Conservation (phyloP, 2,329 filamentous ascomycete genomes). For the Colletotrichum musae region DNA sequence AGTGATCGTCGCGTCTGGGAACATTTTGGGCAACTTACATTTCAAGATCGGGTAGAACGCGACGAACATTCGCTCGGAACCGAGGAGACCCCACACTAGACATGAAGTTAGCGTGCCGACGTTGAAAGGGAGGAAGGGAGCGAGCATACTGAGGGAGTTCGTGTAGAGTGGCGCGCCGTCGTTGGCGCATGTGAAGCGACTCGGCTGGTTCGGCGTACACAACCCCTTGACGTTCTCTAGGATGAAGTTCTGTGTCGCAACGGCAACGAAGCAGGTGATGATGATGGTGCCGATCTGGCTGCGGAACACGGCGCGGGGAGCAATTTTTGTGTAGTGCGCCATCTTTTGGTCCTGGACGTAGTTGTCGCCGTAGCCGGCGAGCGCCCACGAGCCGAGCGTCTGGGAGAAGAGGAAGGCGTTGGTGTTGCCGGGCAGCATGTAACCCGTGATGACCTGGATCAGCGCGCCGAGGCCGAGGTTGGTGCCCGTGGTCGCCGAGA, state of each 20-base stretch:
- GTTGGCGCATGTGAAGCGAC: conserved; percentile 50
- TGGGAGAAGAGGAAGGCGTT: conserved; percentile 47
- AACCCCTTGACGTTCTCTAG: conserved; percentile 54
- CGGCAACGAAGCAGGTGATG: conserved; percentile 54
- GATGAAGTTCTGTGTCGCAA: conserved; percentile 59
- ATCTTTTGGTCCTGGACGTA: conserved; percentile 53
- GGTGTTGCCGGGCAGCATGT: conserved; percentile 57
- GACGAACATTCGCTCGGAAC: conserved; percentile 55
- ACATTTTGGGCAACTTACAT: conserved; percentile 42
- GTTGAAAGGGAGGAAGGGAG: conserved; percentile 44
- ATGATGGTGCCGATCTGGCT: conserved; percentile 62
- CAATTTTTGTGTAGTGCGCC: conserved; percentile 52
- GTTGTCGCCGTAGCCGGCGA: conserved; percentile 59
- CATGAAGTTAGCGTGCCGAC: conserved; percentile 41
- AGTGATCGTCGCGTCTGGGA: background rate
- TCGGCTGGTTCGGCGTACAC: conserved; percentile 49
- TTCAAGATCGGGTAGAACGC: conserved; percentile 58
- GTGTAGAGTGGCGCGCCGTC: conserved; percentile 49
- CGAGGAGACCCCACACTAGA: conserved; percentile 49
- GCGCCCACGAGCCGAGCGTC: conserved; percentile 46
- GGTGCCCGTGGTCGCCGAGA: conserved; percentile 61
- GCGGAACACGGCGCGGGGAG: conserved; percentile 52
- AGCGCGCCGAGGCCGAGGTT: conserved; percentile 58
- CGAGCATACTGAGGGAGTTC: conserved; percentile 42
- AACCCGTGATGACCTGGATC: conserved; percentile 59